Evolutionary conservation across 208 protist genomes (phyloP).

Genomic region (Crithidia fasciculata): DNA sequence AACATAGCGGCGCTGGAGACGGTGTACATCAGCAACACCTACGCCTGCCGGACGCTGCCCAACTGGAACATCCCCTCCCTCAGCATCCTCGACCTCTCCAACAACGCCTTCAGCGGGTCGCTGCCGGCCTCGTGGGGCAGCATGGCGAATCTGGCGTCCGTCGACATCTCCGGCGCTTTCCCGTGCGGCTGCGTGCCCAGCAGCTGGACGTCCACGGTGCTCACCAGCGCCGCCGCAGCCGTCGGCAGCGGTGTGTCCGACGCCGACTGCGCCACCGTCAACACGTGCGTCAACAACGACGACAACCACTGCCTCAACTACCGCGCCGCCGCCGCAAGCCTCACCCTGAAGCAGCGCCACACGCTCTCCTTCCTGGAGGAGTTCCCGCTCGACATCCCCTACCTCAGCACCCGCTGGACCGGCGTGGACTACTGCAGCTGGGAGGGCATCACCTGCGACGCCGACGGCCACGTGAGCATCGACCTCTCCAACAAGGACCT

Average conservation of each 20-base stretch:
- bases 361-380: neutral
- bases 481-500: constrained; percentile 19
- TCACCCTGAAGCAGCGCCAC: neutral
- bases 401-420: neutral
- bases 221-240: constrained; percentile 12
- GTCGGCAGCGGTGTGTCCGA: neutral
- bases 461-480: constrained; percentile 8
- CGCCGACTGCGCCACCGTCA: constrained; percentile 3
- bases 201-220: constrained; percentile 8
- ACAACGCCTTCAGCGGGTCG: constrained; percentile 22
- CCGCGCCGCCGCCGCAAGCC: neutral
- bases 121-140: constrained; percentile 15
- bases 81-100: constrained; percentile 12
- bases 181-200: constrained; percentile 13
- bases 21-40: neutral
- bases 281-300: neutral
- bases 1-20: neutral
- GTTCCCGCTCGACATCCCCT: neutral
- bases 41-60: constrained; percentile 13
- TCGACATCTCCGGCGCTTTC: constrained; percentile 21
- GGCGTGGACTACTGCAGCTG: constrained; percentile 24
- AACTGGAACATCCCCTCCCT: constrained; percentile 23
- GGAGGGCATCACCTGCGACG: constrained; percentile 16
- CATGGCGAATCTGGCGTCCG: constrained; percentile 19
- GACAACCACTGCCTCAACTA: neutral